Percentiles rank a stretch among this genome's conserved stretches.
Evolutionary conservation across 2,329 filamentous ascomycete species (phyloP).

Genomic region (Penicillium hesseltinei): DNA sequence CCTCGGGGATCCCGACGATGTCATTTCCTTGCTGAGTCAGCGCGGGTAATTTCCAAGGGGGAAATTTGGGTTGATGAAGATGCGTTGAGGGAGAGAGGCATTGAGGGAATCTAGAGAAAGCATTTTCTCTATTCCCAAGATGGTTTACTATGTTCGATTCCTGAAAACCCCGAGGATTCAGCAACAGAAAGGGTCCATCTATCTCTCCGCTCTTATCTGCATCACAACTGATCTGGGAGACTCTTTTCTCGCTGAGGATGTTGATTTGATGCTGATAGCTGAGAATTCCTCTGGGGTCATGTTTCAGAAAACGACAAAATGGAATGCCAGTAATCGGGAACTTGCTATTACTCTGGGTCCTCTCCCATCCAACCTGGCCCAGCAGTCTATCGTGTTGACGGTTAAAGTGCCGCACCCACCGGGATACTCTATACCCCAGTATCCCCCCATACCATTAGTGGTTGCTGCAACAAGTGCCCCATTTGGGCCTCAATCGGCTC

Average conservation of each 20-base stretch:
- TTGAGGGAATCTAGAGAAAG: neutral
- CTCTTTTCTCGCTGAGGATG: conserved; percentile 54
- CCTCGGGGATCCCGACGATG: conserved; percentile 18
- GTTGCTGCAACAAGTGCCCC: conserved; percentile 58
- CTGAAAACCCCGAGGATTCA: conserved; percentile 59
- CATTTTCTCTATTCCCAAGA: conserved; percentile 23
- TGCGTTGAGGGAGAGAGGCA: neutral
- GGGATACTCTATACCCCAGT: conserved; percentile 3
- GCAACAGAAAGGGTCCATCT: conserved; percentile 44
- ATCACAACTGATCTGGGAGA: conserved; percentile 70
- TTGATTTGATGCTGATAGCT: conserved; percentile 31
- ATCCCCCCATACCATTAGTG: conserved; percentile 43
- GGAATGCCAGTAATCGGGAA: conserved; percentile 38
- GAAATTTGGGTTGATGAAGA: neutral
- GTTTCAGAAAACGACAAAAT: conserved; percentile 27
- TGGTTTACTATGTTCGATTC: conserved; percentile 65
- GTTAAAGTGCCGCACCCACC: conserved; percentile 26
- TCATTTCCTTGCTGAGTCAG: conserved; percentile 32
- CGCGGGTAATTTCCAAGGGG: conserved; percentile 3
- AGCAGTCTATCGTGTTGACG: conserved; percentile 28
- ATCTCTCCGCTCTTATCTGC: conserved; percentile 56
- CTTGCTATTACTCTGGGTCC: conserved; percentile 33
- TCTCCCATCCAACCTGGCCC: conserved; percentile 26
- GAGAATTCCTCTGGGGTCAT: conserved; percentile 18
- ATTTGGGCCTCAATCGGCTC: conserved; percentile 40